phyloP scores from a whole-genome alignment of 2,329 filamentous ascomycete species.

The Cadophora luteo-olivacea region DNA sequence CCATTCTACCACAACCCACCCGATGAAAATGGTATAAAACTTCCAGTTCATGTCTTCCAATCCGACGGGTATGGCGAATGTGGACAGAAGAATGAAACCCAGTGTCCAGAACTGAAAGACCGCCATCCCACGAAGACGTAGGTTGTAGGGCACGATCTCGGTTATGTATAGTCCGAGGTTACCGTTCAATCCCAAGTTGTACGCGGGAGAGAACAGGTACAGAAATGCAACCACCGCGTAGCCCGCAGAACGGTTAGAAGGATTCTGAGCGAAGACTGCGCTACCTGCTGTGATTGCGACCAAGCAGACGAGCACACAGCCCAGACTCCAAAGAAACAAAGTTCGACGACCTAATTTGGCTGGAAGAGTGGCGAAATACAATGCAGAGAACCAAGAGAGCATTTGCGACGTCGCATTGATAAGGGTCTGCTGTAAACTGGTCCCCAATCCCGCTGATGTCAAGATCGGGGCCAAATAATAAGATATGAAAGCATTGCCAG shows the following conservation, averaged over 20 bases:
- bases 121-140: slow-evolving; percentile 22
- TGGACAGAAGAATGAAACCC: not conserved
- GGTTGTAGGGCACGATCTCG: slow-evolving; percentile 19
- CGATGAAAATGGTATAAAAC: too few relatives aligned
- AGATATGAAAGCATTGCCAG: slow-evolving; percentile 11
- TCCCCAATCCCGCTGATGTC: slow-evolving; percentile 36
- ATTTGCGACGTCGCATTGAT: slow-evolving; percentile 44
- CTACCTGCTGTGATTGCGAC: slow-evolving; percentile 38
- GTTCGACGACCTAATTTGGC: slow-evolving; percentile 17
- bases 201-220: slow-evolving; percentile 58
- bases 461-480: slow-evolving; percentile 38
- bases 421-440: slow-evolving; percentile 37
- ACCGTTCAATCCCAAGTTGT: slow-evolving; percentile 61
- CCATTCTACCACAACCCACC: too few relatives aligned
- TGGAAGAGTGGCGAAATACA: slow-evolving; percentile 45
- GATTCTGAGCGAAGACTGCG: slow-evolving; percentile 43
- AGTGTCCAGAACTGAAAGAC: not conserved
- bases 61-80: not conserved
- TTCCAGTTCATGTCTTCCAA: too few relatives aligned
- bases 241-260: slow-evolving; percentile 38
- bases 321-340: slow-evolving; percentile 1
- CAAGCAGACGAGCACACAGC: not conserved
- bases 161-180: slow-evolving; percentile 53
- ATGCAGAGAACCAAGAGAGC: slow-evolving; percentile 26
- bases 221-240: slow-evolving; percentile 54